Percentiles rank a stretch among this genome's conserved stretches.
phyloP scores from a whole-genome alignment of 495 filamentous ascomycete genomes.

The Hyaloscypha finlandica region DNA sequence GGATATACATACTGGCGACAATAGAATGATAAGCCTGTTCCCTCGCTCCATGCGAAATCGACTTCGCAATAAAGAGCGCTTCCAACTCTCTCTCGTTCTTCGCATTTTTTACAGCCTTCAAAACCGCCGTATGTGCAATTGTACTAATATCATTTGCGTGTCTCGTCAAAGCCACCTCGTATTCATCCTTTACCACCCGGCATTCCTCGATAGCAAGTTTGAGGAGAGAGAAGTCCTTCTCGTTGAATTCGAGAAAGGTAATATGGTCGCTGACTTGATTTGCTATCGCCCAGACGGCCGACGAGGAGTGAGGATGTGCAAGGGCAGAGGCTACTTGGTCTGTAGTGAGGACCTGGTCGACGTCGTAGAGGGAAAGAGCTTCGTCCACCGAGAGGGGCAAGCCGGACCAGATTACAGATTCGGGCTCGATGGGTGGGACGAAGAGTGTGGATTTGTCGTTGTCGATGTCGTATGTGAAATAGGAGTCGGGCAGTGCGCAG shows the following conservation, averaged over 20 bases:
- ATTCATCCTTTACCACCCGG: slow-evolving; percentile 80
- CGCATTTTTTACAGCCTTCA: slow-evolving; percentile 63
- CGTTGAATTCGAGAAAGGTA: slow-evolving; percentile 63
- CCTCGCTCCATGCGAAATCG: slow-evolving; percentile 70
- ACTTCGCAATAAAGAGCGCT: slow-evolving; percentile 72
- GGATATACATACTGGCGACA: slow-evolving; percentile 53
- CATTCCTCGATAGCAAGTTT: slow-evolving; percentile 76
- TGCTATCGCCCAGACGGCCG: slow-evolving; percentile 67
- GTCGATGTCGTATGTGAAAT: slow-evolving; percentile 77
- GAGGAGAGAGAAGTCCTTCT: slow-evolving; percentile 61
- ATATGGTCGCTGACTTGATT: slow-evolving; percentile 67
- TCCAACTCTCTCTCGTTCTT: slow-evolving; percentile 83
- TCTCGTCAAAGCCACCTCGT: slow-evolving; percentile 79
- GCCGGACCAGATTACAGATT: slow-evolving; percentile 94
- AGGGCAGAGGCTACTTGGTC: slow-evolving; percentile 63
- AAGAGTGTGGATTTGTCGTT: slow-evolving; percentile 78
- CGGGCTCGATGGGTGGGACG: slow-evolving; percentile 85
- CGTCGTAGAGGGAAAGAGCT: slow-evolving; percentile 64
- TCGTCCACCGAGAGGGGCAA: slow-evolving; percentile 77
- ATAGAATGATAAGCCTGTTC: slow-evolving; percentile 87
- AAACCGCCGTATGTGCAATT: slow-evolving; percentile 71
- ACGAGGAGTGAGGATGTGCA: slow-evolving; percentile 36
- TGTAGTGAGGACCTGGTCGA: slow-evolving; percentile 62
- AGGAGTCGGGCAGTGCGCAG: slow-evolving; percentile 78
- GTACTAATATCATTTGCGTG: slow-evolving; percentile 82